A percentile compares a stretch with the other conserved stretches of the same genome.
These are phyloP conservation scores for Starmerella apicola DNA, from an alignment of 805 yeast species.

Conservation along the genomic window DNA sequence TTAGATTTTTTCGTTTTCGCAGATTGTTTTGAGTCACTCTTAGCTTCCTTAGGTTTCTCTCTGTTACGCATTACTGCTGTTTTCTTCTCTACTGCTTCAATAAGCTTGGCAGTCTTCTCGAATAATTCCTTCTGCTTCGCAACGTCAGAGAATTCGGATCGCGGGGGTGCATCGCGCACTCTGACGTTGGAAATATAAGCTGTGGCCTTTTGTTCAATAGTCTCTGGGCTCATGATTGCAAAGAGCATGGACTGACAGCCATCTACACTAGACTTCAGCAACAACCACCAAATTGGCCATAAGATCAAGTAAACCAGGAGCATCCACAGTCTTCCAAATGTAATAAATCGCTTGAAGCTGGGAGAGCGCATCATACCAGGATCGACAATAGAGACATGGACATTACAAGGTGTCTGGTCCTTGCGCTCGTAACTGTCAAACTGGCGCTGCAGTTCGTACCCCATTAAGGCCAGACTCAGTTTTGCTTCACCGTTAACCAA, in stretches of 20 bases:
- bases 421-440: constrained; percentile 47
- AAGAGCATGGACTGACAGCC: constrained; percentile 72
- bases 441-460: constrained; percentile 63
- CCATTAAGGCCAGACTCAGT: constrained; percentile 60
- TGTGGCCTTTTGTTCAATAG: constrained; percentile 51
- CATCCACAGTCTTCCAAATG: constrained; percentile 40
- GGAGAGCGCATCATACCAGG: constrained; percentile 91
- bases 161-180: constrained; percentile 34
- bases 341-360: constrained; percentile 71
- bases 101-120: constrained; percentile 46
- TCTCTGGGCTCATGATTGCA: constrained; percentile 60
- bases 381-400: constrained; percentile 62
- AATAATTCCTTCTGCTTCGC: constrained; percentile 49
- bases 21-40: constrained; percentile 35
- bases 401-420: constrained; percentile 55
- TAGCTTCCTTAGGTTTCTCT: constrained; percentile 26
- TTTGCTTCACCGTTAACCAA: constrained; percentile 72
- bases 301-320: constrained; percentile 50
- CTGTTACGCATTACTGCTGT: constrained; percentile 55
- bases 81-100: constrained; percentile 52
- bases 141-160: constrained; percentile 52
- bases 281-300: constrained; percentile 74
- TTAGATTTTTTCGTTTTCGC: constrained; percentile 2
- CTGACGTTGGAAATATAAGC: constrained; percentile 63
- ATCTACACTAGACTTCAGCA: constrained; percentile 58